Conservation (phyloP, 768 basidiomycete genomes). For the Lenzites betulinus region DNA sequence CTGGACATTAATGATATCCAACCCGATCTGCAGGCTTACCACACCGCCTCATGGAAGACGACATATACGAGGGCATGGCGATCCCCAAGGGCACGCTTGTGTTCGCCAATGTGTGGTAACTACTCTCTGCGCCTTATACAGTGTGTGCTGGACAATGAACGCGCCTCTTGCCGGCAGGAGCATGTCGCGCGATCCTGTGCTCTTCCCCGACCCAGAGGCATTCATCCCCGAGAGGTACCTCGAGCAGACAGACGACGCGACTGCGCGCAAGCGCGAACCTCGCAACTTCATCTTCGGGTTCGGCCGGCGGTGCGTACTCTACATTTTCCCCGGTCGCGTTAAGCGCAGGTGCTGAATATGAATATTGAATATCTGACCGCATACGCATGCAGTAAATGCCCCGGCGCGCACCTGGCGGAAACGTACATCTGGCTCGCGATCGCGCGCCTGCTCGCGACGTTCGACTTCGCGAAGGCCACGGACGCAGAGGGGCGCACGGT, state of each 20-base stretch:
- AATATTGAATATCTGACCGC: neutral
- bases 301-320: constrained; percentile 40
- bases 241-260: constrained; percentile 28
- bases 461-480: constrained; percentile 53
- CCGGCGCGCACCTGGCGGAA: constrained; percentile 63
- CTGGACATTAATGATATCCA: too few species aligned
- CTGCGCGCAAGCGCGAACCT: constrained; percentile 42
- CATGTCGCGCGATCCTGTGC: constrained; percentile 38
- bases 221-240: constrained; percentile 60
- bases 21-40: constrained; percentile 39
- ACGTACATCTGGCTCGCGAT: constrained; percentile 60
- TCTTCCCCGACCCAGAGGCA: constrained; percentile 49
- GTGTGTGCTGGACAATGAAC: neutral
- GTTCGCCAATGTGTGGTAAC: constrained; percentile 62
- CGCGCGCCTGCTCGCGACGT: constrained; percentile 56
- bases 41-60: constrained; percentile 64
- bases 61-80: constrained; percentile 56
- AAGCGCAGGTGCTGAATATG: neutral
- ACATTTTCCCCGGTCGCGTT: too few species aligned
- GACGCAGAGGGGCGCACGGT: constrained; percentile 49
- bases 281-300: constrained; percentile 48
- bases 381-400: constrained; percentile 50
- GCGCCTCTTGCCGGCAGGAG: constrained; percentile 20
- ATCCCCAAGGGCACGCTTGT: constrained; percentile 63
- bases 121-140: neutral